phyloP scores from a whole-genome alignment of 345 rosid genomes.

The Tarenaya hassleriana region DNA sequence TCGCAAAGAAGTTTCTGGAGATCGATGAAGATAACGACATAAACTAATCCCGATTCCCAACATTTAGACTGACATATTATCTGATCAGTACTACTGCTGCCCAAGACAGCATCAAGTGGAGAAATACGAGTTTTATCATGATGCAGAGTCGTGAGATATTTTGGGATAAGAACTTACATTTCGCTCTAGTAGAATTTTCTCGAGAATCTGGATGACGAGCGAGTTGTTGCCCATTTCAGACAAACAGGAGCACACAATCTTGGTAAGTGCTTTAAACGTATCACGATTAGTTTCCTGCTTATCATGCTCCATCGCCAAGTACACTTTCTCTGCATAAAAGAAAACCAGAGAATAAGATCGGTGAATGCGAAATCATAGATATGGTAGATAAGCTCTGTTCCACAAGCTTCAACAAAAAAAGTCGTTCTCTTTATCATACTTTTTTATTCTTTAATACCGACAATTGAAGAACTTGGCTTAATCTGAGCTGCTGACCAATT shows the following conservation, averaged over 20 bases:
- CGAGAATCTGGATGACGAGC: constrained; percentile 49
- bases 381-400: too few relatives aligned
- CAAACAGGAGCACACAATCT: constrained; percentile 43
- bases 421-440: too few relatives aligned
- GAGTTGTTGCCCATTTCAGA: constrained; percentile 60
- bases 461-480: too few relatives aligned
- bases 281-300: constrained; percentile 29
- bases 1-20: constrained; percentile 3
- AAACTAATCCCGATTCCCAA: too few relatives aligned
- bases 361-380: not conserved
- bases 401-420: too few relatives aligned
- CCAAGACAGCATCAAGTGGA: too few relatives aligned
- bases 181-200: constrained; percentile 45
- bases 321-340: constrained; percentile 37
- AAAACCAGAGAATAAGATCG: constrained; percentile 13
- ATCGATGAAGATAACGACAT: not conserved
- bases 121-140: too few relatives aligned
- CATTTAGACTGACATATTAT: constrained; percentile 1
- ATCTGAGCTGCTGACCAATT: too few relatives aligned
- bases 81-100: too few relatives aligned
- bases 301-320: constrained; percentile 22
- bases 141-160: too few relatives aligned
- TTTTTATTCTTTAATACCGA: too few relatives aligned
- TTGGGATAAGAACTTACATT: constrained; percentile 43
- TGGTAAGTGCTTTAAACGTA: constrained; percentile 43